Evolutionary conservation across 1,139 yeast species (phyloP).

Genomic region (Suhomyces choctaworum): DNA sequence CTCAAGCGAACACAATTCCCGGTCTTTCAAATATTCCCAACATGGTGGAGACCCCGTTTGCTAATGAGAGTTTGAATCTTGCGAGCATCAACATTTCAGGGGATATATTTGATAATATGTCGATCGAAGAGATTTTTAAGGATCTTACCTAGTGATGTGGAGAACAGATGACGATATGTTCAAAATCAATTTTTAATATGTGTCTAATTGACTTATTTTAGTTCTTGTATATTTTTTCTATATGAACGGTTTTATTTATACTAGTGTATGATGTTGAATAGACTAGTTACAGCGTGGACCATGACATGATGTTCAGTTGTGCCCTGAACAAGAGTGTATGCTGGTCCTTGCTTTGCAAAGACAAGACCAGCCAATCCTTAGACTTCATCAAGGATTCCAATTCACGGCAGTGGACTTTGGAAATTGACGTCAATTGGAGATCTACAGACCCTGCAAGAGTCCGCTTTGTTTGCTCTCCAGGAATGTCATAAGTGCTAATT

Average conservation of each 20-base stretch:
- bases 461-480: constrained; percentile 6
- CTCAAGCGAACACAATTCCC: constrained; percentile 1
- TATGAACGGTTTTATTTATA: no score
- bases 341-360: background rate
- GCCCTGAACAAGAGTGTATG: constrained; percentile 8
- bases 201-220: constrained; percentile 5
- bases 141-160: constrained; percentile 11
- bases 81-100: constrained; percentile 1
- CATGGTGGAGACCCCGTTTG: background rate
- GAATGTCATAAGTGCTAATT: constrained; percentile 18
- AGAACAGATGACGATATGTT: background rate
- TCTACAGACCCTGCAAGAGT: background rate
- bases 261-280: constrained; percentile 3
- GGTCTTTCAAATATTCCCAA: background rate
- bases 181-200: background rate
- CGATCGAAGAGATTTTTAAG: constrained; percentile 15
- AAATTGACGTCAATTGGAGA: background rate
- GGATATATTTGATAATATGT: constrained; percentile 11
- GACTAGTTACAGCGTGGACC: no score
- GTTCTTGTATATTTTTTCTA: constrained; percentile 8
- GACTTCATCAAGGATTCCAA: background rate
- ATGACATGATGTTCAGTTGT: no score
- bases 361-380: constrained; percentile 1
- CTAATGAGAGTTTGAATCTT: background rate
- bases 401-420: constrained; percentile 1